These are phyloP conservation scores for Aspergillus jensenii DNA, from an alignment of 2,329 filamentous ascomycete genomes.

Conservation along the genomic window DNA sequence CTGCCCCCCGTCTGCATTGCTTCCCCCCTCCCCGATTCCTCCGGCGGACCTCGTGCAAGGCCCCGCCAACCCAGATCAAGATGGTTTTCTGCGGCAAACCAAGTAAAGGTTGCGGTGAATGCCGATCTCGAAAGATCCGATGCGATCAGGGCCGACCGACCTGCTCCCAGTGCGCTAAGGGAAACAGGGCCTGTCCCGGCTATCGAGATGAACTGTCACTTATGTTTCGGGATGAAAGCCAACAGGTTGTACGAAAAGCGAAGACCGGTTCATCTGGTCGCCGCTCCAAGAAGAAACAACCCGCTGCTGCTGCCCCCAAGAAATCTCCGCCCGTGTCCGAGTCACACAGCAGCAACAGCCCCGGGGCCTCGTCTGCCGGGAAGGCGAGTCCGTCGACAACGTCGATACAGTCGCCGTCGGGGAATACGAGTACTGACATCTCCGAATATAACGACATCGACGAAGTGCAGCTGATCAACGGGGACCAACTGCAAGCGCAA, in stretches of 20 bases:
- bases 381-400: background rate
- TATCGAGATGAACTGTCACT: conserved; percentile 65
- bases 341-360: conserved; percentile 25
- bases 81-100: conserved; percentile 48
- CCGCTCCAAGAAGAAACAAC: conserved; percentile 14
- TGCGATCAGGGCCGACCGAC: conserved; percentile 62
- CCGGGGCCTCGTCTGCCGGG: background rate
- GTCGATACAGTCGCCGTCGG: background rate
- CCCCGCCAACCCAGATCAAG: conserved; percentile 10
- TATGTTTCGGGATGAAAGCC: conserved; percentile 67
- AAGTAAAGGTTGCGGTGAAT: conserved; percentile 47
- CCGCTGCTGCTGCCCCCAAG: background rate
- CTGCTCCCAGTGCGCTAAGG: conserved; percentile 63
- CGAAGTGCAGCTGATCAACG: conserved; percentile 16
- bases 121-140: conserved; percentile 44
- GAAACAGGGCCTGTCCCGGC: conserved; percentile 61
- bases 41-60: conserved; percentile 5
- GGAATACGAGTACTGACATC: background rate
- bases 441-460: conserved; percentile 22
- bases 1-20: background rate
- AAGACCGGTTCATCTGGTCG: conserved; percentile 38
- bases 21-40: background rate
- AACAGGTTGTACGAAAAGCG: conserved; percentile 60
- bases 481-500: conserved; percentile 13
- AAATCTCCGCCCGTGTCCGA: conserved; percentile 14